phyloP scores from a whole-genome alignment of 345 rosid species.

The rapeseed (Brassica napus) region Da-Ae NC_063436.1:18969501-18970000 shows the following conservation, averaged over 20 bases:
- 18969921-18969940: constrained; percentile 24
- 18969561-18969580: background rate
- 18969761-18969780: background rate
- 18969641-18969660: constrained; percentile 3
- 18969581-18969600: too few relatives aligned
- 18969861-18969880: constrained; percentile 25
- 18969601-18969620: background rate
- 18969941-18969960: constrained; percentile 31
- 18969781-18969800: too few relatives aligned
- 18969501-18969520: background rate
- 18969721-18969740: background rate
- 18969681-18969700: constrained; percentile 2
- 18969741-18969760: background rate
- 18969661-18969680: background rate
- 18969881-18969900: constrained; percentile 18
- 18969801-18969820: background rate
- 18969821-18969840: constrained; percentile 13
- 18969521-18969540: background rate
- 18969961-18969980: background rate
- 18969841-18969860: constrained; percentile 28
- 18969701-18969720: background rate
- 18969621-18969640: constrained; percentile 2
- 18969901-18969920: constrained; percentile 15
- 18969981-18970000: constrained; percentile 23
- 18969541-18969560: too few relatives aligned